These are phyloP conservation scores for Ehretia macrophylla DNA, from an alignment of 257 asterid genomes.

Conservation along the genomic window DNA sequence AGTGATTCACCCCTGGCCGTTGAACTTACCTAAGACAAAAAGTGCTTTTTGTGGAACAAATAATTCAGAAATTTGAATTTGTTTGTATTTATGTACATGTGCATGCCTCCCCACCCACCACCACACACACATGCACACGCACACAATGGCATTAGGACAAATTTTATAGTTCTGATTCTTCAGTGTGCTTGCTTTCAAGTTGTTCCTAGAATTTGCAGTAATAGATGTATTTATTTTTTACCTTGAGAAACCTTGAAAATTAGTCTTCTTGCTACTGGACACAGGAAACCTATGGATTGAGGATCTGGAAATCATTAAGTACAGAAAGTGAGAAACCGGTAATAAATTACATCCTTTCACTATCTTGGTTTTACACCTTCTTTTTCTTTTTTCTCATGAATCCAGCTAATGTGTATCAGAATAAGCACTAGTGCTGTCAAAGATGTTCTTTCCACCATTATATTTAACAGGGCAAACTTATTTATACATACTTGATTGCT, in stretches of 20 bases:
- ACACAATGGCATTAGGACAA: too few relatives aligned
- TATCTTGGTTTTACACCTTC: background rate
- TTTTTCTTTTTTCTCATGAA: background rate
- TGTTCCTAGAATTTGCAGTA: too few relatives aligned
- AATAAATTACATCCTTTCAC: slow-evolving; percentile 8
- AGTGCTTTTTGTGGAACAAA: too few relatives aligned
- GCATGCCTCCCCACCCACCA: too few relatives aligned
- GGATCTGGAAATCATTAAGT: slow-evolving; percentile 35
- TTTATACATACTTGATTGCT: too few relatives aligned
- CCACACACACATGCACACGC: too few relatives aligned
- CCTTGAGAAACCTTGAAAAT: slow-evolving; percentile 1
- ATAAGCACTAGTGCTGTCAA: background rate
- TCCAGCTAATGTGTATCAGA: background rate
- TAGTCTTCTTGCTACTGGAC: slow-evolving; percentile 10
- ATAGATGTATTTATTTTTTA: background rate
- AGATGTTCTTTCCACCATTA: too few relatives aligned
- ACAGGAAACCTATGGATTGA: slow-evolving; percentile 45
- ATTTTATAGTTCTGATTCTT: background rate
- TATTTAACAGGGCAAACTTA: too few relatives aligned
- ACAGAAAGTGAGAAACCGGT: slow-evolving; percentile 55
- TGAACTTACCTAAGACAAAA: too few relatives aligned
- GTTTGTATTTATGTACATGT: too few relatives aligned
- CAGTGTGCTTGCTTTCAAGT: background rate
- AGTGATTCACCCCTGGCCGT: too few relatives aligned
- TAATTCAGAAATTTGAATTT: too few relatives aligned